phyloP scores from a whole-genome alignment of 176 grass and related monocot species.

The Panicum miliaceum region DNA sequence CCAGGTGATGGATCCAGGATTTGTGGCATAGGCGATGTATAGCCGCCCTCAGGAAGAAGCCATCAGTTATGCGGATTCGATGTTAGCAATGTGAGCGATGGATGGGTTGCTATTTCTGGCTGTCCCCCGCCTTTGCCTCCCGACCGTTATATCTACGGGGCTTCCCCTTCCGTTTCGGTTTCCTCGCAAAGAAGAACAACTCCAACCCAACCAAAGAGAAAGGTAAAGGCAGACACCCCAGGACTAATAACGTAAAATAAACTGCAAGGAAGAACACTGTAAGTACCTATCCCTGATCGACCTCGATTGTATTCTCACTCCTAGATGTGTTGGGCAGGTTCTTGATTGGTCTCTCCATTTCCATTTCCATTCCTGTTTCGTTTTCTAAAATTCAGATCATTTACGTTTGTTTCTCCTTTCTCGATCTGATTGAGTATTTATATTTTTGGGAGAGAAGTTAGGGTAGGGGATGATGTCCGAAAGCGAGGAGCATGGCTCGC shows the following conservation, averaged over 20 bases:
- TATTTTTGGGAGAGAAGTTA: background rate
- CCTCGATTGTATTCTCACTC: background rate
- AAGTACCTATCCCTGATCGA: background rate
- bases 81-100: background rate
- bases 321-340: background rate
- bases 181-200: conserved; percentile 28
- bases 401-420: background rate
- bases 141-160: conserved; percentile 37
- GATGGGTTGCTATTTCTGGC: conserved; percentile 26
- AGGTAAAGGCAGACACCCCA: conserved; percentile 5
- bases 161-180: conserved; percentile 34
- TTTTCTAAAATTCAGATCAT: background rate
- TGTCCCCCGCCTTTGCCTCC: conserved; percentile 31
- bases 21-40: no score
- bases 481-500: conserved; percentile 58
- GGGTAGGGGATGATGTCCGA: conserved; percentile 72
- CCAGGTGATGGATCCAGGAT: no score
- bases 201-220: background rate
- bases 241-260: conserved; percentile 12
- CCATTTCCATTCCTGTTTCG: no score
- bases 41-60: no score
- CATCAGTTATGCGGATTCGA: no score
- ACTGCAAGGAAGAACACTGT: conserved; percentile 25
- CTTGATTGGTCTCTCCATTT: background rate
- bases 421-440: background rate